Evolutionary conservation across 2,329 filamentous ascomycete genomes (phyloP), one percentile per base, ranked within the genome.

Genomic region (Aspergillus hortae): DNA sequence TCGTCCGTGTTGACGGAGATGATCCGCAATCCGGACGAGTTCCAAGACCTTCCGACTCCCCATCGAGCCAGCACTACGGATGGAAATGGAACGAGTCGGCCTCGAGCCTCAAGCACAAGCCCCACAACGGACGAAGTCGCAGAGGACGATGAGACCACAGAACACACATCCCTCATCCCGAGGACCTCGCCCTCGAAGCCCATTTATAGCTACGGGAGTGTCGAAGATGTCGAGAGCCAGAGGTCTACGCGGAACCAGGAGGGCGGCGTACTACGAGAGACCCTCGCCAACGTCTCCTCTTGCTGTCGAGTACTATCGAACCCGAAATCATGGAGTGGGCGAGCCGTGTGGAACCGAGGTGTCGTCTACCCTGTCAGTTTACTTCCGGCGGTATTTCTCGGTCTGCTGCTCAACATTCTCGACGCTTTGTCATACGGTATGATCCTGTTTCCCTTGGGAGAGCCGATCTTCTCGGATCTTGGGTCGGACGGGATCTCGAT

Each of bases 381-480:
- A 59, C 68, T 96, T 14, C 94, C 94, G 2, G 88, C 92, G 3
- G 92, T 97, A 1, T 81, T 95, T 59, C 83, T 99, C 0, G 94
- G 94, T 0, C 74, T 96, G 23, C 78, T 99, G 1, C 81, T 99
- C 15, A 99, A 99, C 61, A 87, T 99, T 43, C 78, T 99, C 17
- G 94, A 99, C 76, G 94, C 92, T 5, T 75, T 99, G 38, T 97
- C 92, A 2, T 99, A 99, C 65, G 94, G 89, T 61, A 94, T 95
- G 88, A 96, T 96, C 63, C 75, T 99, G 11, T 99, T 99, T 60
- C 94, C 94, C 0, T 79, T 99, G 0, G 92, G 92, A 6, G 88
- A 89, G 56, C 84, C 89, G 6, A 81, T 96, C 17, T 99, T 99
- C 68, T 83, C 87, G 25, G 82, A 87, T 56, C 83, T 97, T 6